Evolutionary conservation across 2,329 filamentous ascomycete species (phyloP), one percentile per base, ranked within the genome.

Genomic region (Thermochaetoides dissita): DNA sequence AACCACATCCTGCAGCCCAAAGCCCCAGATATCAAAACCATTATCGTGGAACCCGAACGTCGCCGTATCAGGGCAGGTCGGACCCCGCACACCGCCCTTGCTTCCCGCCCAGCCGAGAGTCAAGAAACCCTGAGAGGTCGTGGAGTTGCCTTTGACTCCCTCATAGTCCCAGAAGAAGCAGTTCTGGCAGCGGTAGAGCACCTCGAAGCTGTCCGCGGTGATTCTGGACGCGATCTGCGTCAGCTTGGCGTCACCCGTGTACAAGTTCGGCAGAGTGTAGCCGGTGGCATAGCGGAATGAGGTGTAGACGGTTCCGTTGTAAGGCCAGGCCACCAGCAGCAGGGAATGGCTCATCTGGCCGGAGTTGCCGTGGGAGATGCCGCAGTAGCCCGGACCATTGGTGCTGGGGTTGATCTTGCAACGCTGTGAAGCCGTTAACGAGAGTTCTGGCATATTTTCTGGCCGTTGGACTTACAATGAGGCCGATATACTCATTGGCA

Each of bases 181-280:
- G 49, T 67, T 65, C 49, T 76, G 58, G 58, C 79, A 84, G 37
- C 74, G 68, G 61, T 80, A 84, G n/a, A 81, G 68, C 38, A 81
- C 55, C 37, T 71, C 71, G 56, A 74, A 84, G 49, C 71, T 63
- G 28, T 71, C 74, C 10, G 65, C 63, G 51, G 71, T 79, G 43
- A 81, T 63, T 28, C 62, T 67, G 10, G 71, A 69, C 10, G 69
- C 72, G 46, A 82, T 71, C 49, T 76, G 69, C 0, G 72, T 78
- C 24, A 83, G 55, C 31, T 66, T 74, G 7, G 79, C 76, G 48
- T 74, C 65, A 42, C 80, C 80, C 1, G 66, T 65, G 57, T 83
- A 82, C 32, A 70, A 52, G 0, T 65, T 64, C 0, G 79, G 79
- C 46, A 66, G 62, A 28, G 66, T 64, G 53, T 81, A 83, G 38